These are phyloP conservation scores for Penicillium fimorum DNA, from an alignment of 495 filamentous ascomycete genomes.

Conservation along the genomic window DNA sequence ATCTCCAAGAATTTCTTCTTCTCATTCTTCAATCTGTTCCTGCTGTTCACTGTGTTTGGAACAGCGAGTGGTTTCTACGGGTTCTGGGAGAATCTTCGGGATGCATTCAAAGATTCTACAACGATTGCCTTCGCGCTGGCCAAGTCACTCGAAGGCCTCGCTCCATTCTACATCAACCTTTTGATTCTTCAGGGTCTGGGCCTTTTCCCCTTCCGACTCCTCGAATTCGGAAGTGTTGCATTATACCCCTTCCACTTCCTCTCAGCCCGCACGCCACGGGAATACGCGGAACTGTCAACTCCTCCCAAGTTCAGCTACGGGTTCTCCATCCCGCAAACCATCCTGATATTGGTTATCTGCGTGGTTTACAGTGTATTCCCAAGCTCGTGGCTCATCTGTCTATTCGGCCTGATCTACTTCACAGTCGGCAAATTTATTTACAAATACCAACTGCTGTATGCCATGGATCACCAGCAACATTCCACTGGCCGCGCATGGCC, in stretches of 20 bases:
- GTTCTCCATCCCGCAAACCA: constrained; percentile 88
- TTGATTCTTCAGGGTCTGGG: constrained; percentile 92
- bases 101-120: constrained; percentile 73
- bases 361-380: constrained; percentile 91
- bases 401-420: constrained; percentile 86
- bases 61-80: constrained; percentile 69
- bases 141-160: constrained; percentile 65
- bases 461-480: constrained; percentile 96
- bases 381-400: constrained; percentile 74
- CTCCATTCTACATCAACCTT: constrained; percentile 88
- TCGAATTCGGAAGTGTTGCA: constrained; percentile 83
- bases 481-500: constrained; percentile 92
- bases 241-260: constrained; percentile 80
- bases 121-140: constrained; percentile 76
- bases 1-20: constrained; percentile 99
- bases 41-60: constrained; percentile 89
- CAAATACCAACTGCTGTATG: constrained; percentile 97
- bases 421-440: constrained; percentile 87
- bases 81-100: constrained; percentile 67
- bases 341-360: constrained; percentile 90
- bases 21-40: constrained; percentile 97
- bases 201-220: constrained; percentile 85
- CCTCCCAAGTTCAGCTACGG: constrained; percentile 93
- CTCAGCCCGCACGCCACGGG: constrained; percentile 83
- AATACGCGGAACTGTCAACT: constrained; percentile 79